These are phyloP conservation scores for Coccomyxa subellipsoidea DNA, from an alignment of 163 green algal genomes.

Conservation along the genomic window DNA sequence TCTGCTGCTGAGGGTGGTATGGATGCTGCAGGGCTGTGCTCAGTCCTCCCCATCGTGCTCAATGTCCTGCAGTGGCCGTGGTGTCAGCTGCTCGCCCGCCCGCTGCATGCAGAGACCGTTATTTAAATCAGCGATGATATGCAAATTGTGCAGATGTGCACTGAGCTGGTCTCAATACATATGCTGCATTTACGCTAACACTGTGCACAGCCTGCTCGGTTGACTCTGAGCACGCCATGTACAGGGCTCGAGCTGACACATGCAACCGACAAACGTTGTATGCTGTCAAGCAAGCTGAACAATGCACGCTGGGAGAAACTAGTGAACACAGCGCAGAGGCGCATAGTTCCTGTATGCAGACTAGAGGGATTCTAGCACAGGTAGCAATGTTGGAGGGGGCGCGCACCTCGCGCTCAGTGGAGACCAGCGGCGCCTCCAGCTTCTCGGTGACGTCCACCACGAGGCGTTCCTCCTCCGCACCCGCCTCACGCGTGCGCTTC, in stretches of 20 bases:
- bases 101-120: neutral
- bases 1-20: neutral
- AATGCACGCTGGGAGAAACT: neutral
- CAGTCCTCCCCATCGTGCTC: neutral
- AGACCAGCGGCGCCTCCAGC: neutral
- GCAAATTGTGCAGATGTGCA: neutral
- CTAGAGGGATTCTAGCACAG: neutral
- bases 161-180: too few species aligned
- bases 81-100: neutral
- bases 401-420: neutral
- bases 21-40: neutral
- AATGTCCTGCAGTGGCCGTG: neutral
- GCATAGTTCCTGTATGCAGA: too few species aligned
- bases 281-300: neutral
- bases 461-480: neutral
- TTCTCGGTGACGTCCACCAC: neutral
- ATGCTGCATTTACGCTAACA: too few species aligned
- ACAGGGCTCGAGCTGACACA: neutral
- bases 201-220: too few species aligned
- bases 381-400: neutral
- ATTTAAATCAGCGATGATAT: neutral
- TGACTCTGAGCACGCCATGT: too few species aligned
- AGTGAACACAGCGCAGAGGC: neutral
- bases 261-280: neutral
- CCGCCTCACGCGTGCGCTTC: neutral